phyloP scores from a whole-genome alignment of 768 basidiomycete species.

The Trametes cubensis region DNA sequence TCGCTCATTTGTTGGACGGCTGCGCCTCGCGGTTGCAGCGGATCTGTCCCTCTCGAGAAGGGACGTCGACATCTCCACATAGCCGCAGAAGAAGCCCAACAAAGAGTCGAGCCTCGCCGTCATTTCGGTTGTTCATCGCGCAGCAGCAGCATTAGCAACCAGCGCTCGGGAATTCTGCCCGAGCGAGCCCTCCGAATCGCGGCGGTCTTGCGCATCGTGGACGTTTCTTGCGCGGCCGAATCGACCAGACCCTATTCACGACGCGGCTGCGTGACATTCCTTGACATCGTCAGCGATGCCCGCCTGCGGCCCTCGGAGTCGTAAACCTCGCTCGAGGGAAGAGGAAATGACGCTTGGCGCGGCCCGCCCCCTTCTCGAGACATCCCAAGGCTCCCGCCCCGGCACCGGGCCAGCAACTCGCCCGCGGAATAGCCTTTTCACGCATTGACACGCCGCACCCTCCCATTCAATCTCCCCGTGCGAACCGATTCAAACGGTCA shows the following conservation, averaged over 20 bases:
- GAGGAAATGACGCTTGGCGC: not conserved
- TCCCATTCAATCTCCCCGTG: conserved; percentile 1
- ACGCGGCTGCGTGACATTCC: not conserved
- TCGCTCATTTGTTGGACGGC: not conserved
- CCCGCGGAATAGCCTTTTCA: conserved; percentile 25
- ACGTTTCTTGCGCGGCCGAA: not conserved
- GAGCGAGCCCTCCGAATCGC: not conserved
- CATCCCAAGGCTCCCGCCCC: not conserved
- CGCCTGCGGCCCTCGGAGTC: not conserved
- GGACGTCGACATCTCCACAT: too few relatives aligned
- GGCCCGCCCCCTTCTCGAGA: not conserved
- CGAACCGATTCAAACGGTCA: not conserved
- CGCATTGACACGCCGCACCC: conserved; percentile 1
- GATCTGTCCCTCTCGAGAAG: not conserved
- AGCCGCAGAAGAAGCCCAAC: not conserved
- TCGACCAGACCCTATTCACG: not conserved
- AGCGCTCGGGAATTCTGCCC: not conserved
- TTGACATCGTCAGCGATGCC: too few relatives aligned
- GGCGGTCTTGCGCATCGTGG: not conserved
- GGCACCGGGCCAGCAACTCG: conserved; percentile 7
- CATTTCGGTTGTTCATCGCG: conserved; percentile 18
- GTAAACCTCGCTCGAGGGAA: too few relatives aligned
- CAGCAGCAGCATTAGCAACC: not conserved
- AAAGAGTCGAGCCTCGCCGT: conserved; percentile 2
- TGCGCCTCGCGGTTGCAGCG: not conserved